Evolutionary conservation across 345 rosid genomes (phyloP), one percentile per base, ranked within the genome.

Genomic region (Acer saccharum): DNA sequence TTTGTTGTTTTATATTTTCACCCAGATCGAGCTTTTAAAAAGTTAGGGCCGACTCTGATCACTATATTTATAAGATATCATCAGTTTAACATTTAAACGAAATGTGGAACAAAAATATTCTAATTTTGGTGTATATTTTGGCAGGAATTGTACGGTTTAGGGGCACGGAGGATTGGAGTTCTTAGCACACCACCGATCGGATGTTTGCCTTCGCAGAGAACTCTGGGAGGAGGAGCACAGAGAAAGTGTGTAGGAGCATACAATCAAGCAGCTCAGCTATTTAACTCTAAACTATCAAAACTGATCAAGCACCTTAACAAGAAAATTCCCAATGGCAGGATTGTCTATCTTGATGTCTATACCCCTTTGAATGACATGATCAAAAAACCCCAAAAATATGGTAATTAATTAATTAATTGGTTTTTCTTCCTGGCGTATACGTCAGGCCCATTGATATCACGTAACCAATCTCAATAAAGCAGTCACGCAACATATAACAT

Each of bases 191-290:
- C 76, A 2, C 82, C 86, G 1, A 41, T 84, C 0, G 85, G 86
- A 27, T 84, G 87, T 52, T 17, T 79, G 21, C 90, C 90, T 1
- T n/a, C 65, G 8, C 63, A 66, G 23, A 77, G 82, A 67, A 79
- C 84, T 0, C 7, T 81, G 13, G 69, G 58, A 8, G 81, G 85
- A 23, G 74, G 76, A 0, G 2, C 7, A 5, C 10, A 41, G 10
- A 82, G 87, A 63, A 66, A 41, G 3, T 83, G 86, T 18, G 71
- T 55, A 0, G 75, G 71, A 48, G 23, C 41, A 17, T 52, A 44
- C 74, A 87, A 87, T 50, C 69, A 61, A 25, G 81, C 79, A 10
- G 83, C 72, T 3, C 58, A 25, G 20, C n/a, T 77, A 25, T 76
- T 83, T 82, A 87, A 84, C 73, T 29, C 83, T 17, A 83, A 81